phyloP scores from a whole-genome alignment of 202 grass and related monocot genomes.

The Setaria italica region DNA sequence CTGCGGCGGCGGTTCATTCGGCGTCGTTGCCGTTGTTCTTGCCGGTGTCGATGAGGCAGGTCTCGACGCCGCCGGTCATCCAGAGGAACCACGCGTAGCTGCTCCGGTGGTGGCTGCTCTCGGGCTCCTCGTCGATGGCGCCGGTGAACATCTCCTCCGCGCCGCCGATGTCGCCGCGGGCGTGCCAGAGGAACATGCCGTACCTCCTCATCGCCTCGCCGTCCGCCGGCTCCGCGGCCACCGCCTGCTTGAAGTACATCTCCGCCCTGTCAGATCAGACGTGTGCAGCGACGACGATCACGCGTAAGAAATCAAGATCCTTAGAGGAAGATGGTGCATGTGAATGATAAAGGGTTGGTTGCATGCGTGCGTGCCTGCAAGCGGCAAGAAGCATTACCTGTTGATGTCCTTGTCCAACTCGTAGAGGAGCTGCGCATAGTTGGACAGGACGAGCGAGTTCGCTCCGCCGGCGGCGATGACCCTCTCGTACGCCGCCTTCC shows the following conservation, averaged over 20 bases:
- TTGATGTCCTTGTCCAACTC: conserved; percentile 72
- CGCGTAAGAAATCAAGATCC: conserved; percentile 2
- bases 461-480: conserved; percentile 53
- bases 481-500: conserved; percentile 66
- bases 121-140: conserved; percentile 65
- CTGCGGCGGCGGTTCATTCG: conserved; percentile 15
- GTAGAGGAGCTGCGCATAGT: conserved; percentile 91
- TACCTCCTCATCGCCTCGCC: conserved; percentile 82
- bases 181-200: conserved; percentile 83
- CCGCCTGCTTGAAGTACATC: conserved; percentile 74
- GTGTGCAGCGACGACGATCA: not conserved
- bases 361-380: not conserved
- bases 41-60: conserved; percentile 55
- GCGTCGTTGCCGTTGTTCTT: not conserved
- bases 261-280: conserved; percentile 56
- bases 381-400: conserved; percentile 42
- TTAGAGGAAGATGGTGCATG: not conserved
- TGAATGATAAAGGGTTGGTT: not conserved
- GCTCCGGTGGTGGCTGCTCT: conserved; percentile 62
- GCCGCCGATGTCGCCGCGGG: conserved; percentile 52
- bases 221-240: conserved; percentile 66
- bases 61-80: conserved; percentile 73
- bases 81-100: conserved; percentile 81
- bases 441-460: conserved; percentile 78
- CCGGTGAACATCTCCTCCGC: conserved; percentile 84